phyloP scores from a whole-genome alignment of 2,329 filamentous ascomycete species.

The Epichloe typhina region DNA sequence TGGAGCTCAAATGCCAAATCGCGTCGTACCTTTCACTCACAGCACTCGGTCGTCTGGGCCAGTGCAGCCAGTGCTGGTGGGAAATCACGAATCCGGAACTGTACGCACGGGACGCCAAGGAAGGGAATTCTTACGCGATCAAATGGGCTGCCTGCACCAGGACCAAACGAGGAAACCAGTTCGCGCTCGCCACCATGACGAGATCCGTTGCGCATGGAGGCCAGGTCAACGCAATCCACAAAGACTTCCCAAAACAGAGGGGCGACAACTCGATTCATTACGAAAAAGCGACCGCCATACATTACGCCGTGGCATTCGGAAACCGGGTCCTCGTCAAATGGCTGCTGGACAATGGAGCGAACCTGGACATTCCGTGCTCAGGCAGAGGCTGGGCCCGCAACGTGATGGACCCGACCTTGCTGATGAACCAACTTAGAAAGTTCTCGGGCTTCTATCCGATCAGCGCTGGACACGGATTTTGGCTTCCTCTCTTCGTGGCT shows the following conservation, averaged over 20 bases:
- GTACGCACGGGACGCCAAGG: not conserved
- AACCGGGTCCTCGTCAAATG: not conserved
- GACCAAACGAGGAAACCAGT: not conserved
- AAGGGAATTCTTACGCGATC: conserved; percentile 1
- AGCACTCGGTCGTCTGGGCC: not conserved
- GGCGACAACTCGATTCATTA: no score
- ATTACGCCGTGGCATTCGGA: not conserved
- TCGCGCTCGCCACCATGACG: not conserved
- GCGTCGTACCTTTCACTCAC: not conserved
- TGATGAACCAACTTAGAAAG: not conserved
- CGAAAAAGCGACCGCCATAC: not conserved
- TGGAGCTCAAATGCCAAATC: not conserved
- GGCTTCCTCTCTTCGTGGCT: conserved; percentile 1
- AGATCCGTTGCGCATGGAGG: not conserved
- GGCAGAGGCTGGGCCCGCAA: not conserved
- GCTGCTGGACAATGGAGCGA: not conserved
- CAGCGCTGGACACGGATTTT: not conserved
- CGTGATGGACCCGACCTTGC: not conserved
- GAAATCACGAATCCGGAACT: not conserved
- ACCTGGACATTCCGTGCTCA: not conserved
- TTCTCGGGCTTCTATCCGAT: not conserved
- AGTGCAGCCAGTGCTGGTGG: not conserved
- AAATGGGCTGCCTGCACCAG: not conserved
- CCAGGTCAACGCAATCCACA: not conserved
- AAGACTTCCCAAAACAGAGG: not conserved